Evolutionary conservation across 805 yeast genomes (phyloP).

Genomic region (Zygotorulaspora florentina): DNA sequence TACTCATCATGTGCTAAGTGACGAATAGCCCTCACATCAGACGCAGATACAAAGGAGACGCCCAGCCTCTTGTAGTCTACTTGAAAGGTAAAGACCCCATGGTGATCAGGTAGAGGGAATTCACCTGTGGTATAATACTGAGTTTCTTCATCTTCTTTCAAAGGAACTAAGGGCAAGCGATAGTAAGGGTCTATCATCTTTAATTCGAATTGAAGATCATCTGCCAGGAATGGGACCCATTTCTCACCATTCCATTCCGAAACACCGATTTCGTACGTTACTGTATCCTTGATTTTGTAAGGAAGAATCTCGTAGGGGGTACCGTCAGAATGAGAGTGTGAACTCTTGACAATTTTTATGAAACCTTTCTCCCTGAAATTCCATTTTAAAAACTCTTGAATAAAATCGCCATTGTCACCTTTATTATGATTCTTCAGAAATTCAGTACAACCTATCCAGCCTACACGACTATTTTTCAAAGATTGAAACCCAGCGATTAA

Average conservation of each 20-base stretch:
- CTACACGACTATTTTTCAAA: constrained; percentile 67
- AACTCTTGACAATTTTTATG: constrained; percentile 49
- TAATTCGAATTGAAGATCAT: constrained; percentile 76
- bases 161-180: constrained; percentile 57
- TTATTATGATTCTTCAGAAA: constrained; percentile 44
- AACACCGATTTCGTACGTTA: constrained; percentile 48
- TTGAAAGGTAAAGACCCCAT: constrained; percentile 89
- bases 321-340: constrained; percentile 49
- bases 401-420: constrained; percentile 36
- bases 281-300: constrained; percentile 74
- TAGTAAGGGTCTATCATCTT: constrained; percentile 94
- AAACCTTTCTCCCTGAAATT: constrained; percentile 65
- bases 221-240: constrained; percentile 68
- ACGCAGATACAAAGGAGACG: constrained; percentile 58
- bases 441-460: constrained; percentile 73
- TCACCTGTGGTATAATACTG: constrained; percentile 50
- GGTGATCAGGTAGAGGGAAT: constrained; percentile 87
- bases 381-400: constrained; percentile 59
- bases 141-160: constrained; percentile 38
- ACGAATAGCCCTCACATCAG: constrained; percentile 74
- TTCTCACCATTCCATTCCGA: constrained; percentile 47
- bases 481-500: constrained; percentile 77
- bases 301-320: constrained; percentile 40
- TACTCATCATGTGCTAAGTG: constrained; percentile 95
- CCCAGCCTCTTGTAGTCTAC: constrained; percentile 79